Conservation (phyloP, 2,329 filamentous ascomycete species). For the Amauroascus niger region DNA sequence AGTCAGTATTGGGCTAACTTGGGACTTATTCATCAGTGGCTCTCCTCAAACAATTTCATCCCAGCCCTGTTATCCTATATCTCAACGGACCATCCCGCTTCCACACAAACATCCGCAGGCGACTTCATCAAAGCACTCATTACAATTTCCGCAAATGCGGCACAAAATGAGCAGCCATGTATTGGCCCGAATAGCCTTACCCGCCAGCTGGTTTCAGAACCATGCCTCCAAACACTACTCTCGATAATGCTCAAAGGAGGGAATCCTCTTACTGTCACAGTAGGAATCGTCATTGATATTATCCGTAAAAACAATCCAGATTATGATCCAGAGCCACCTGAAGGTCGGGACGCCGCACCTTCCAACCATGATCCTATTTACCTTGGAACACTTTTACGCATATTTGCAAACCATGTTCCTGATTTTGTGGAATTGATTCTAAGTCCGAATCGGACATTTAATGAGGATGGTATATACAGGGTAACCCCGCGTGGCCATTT, state of each 20-base stretch:
- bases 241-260: constrained; percentile 85
- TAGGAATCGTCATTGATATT: constrained; percentile 95
- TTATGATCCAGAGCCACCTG: constrained; percentile 86
- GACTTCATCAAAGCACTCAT: constrained; percentile 99
- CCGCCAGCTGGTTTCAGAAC: constrained; percentile 78
- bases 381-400: constrained; percentile 73
- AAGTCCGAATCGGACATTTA: constrained; percentile 54
- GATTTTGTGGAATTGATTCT: constrained; percentile 89
- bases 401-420: constrained; percentile 84
- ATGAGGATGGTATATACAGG: constrained; percentile 44
- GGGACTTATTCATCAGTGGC: constrained; percentile 54
- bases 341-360: constrained; percentile 66
- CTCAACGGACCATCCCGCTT: constrained; percentile 71
- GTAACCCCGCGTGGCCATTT: constrained; percentile 64
- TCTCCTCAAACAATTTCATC: constrained; percentile 80
- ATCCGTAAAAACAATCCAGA: constrained; percentile 99
- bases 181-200: constrained; percentile 97
- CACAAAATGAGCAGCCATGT: constrained; percentile 96
- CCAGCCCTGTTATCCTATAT: constrained; percentile 79
- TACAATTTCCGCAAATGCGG: constrained; percentile 95
- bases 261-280: constrained; percentile 88
- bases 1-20: neutral
- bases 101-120: constrained; percentile 90
- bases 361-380: constrained; percentile 91
- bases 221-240: constrained; percentile 77